A percentile compares a stretch with the other conserved stretches of the same genome.
Conservation (phyloP, 2,329 filamentous ascomycete species). For the Talaromyces islandicus region DNA sequence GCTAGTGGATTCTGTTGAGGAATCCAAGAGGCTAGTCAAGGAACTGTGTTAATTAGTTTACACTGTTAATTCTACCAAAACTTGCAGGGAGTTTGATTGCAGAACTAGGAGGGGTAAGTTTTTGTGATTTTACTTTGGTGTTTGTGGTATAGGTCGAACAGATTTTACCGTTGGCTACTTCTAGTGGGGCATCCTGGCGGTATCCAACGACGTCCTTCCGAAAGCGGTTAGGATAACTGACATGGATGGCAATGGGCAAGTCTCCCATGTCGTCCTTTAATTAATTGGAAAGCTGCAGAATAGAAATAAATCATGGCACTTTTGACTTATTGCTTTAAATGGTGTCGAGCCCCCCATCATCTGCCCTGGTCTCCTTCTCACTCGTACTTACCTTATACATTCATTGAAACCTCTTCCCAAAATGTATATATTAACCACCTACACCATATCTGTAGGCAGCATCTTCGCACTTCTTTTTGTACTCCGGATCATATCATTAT, state of each 20-base stretch:
- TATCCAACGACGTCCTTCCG: background rate
- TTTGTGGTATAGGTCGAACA: too few species aligned
- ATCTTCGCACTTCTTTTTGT: background rate
- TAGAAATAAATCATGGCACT: background rate
- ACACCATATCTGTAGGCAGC: background rate
- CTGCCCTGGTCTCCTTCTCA: background rate
- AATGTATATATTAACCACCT: background rate
- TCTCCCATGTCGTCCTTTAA: background rate
- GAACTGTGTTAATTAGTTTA: background rate
- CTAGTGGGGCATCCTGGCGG: too few species aligned
- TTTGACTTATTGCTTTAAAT: background rate
- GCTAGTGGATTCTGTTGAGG: too few species aligned
- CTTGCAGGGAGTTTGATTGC: too few species aligned
- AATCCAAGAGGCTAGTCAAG: too few species aligned
- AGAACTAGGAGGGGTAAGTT: too few species aligned
- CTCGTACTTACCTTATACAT: background rate
- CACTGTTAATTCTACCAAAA: too few species aligned
- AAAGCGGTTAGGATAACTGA: background rate
- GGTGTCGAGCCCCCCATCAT: background rate
- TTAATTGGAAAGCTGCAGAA: background rate
- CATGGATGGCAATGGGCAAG: background rate
- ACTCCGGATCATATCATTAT: background rate
- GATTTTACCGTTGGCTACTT: too few species aligned
- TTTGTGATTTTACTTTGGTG: too few species aligned
- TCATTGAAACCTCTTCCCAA: background rate